phyloP scores from a whole-genome alignment of 192 early-diverging fungal genomes.

The Tieghemiomyces parasiticus region DNA sequence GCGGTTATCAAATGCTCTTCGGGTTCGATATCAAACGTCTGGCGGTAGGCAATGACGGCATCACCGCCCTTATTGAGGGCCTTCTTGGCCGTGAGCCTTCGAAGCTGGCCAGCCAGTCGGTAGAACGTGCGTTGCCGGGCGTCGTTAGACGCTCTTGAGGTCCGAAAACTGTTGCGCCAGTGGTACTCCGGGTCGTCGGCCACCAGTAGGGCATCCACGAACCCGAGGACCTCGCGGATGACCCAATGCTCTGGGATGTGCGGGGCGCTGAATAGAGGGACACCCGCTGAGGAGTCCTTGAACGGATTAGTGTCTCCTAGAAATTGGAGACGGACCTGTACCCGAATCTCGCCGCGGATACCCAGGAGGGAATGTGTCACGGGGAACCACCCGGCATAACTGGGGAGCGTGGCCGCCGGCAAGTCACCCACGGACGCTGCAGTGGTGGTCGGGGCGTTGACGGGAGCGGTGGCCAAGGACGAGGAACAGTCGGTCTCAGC shows the following conservation, averaged over 20 bases:
- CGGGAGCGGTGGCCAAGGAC: too few species aligned
- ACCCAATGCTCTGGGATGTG: constrained; percentile 27
- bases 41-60: constrained; percentile 54
- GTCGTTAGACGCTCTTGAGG: constrained; percentile 64
- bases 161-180: constrained; percentile 66
- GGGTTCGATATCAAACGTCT: constrained; percentile 62
- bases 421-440: too few species aligned
- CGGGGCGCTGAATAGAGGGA: constrained; percentile 48
- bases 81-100: constrained; percentile 60
- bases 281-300: constrained; percentile 50
- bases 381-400: constrained; percentile 57
- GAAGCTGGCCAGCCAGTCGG: constrained; percentile 44
- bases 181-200: constrained; percentile 74
- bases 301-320: constrained; percentile 75
- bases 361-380: constrained; percentile 61
- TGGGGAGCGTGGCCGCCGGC: neutral
- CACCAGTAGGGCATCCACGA: constrained; percentile 48
- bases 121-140: constrained; percentile 53
- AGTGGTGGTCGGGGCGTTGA: too few species aligned
- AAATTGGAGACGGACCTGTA: constrained; percentile 56
- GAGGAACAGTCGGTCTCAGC: too few species aligned
- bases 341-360: constrained; percentile 55
- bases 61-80: constrained; percentile 58
- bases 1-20: constrained; percentile 56
- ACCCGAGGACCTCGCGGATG: constrained; percentile 37